A percentile compares a stretch with the other conserved stretches of the same genome.
Evolutionary conservation across 495 filamentous ascomycete species (phyloP).

Genomic region (Neurospora pannonica): DNA sequence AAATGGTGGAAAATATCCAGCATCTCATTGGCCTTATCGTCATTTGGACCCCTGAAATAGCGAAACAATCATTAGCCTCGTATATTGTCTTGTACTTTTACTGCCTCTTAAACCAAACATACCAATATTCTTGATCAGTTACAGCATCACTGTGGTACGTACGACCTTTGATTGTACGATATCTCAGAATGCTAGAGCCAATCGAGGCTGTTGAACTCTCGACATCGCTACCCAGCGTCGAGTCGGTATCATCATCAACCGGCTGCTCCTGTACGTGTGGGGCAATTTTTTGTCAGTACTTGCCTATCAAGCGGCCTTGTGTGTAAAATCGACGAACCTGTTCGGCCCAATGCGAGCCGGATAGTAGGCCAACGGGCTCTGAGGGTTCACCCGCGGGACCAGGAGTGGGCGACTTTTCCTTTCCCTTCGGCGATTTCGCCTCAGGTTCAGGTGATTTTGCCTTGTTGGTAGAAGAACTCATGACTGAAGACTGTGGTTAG

Average conservation of each 20-base stretch:
- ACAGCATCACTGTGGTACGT: constrained; percentile 18
- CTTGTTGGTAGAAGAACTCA: not conserved
- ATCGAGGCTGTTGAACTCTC: constrained; percentile 19
- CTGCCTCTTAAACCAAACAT: not conserved
- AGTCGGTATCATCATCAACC: constrained; percentile 25
- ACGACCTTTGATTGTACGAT: constrained; percentile 21
- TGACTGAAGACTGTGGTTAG: not conserved
- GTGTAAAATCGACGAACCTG: not conserved
- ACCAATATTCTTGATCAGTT: constrained; percentile 19
- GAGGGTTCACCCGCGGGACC: not conserved
- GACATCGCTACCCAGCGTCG: constrained; percentile 25
- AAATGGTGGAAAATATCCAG: constrained; percentile 20
- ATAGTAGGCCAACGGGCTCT: not conserved
- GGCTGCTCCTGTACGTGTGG: not conserved
- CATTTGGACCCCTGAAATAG: constrained; percentile 21
- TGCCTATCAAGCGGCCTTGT: not conserved
- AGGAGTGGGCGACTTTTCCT: not conserved
- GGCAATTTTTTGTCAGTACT: not conserved
- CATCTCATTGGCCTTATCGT: constrained; percentile 24
- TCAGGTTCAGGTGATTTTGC: not conserved
- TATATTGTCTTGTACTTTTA: not conserved
- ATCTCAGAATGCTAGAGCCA: constrained; percentile 26
- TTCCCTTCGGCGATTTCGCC: not conserved
- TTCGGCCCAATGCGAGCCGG: not conserved
- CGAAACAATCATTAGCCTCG: not conserved